These are phyloP conservation scores for Celoporthe dispersa DNA, from an alignment of 2,329 filamentous ascomycete species.

Conservation along the genomic window DNA sequence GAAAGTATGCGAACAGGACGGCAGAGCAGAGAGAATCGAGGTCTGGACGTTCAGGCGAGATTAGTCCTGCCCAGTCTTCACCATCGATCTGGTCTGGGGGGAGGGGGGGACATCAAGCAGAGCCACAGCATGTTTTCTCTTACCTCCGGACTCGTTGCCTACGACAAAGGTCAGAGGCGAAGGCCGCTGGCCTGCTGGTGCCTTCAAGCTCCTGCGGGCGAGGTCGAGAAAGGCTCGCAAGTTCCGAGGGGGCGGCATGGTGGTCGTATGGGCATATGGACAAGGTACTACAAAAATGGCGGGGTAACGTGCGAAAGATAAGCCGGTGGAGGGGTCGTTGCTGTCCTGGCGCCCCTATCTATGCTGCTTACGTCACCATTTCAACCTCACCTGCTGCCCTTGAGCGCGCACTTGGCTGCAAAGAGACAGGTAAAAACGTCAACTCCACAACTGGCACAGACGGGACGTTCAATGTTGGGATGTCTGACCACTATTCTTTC, in stretches of 20 bases:
- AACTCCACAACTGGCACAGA: neutral
- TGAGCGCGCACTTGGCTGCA: neutral
- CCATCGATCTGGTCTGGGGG: too few species aligned
- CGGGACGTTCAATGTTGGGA: neutral
- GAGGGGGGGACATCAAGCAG: neutral
- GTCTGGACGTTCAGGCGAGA: constrained; percentile 50
- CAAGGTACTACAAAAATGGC: neutral
- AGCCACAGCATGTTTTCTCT: neutral
- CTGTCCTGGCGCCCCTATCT: neutral
- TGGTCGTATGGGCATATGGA: neutral
- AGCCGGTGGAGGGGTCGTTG: constrained; percentile 9
- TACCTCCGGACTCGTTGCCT: constrained; percentile 71
- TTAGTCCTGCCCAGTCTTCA: neutral
- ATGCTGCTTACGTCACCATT: constrained; percentile 1
- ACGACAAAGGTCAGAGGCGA: constrained; percentile 64
- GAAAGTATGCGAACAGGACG: constrained; percentile 74
- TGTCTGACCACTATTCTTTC: too few species aligned
- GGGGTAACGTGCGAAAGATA: neutral
- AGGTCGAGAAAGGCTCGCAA: constrained; percentile 56
- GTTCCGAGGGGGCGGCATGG: constrained; percentile 33
- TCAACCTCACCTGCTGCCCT: neutral
- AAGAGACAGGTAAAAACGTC: neutral
- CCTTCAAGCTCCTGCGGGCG: constrained; percentile 52
- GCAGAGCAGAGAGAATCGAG: constrained; percentile 81
- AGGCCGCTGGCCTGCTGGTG: constrained; percentile 48